Conservation (phyloP, 2,329 filamentous ascomycete species). For the Xylariaceae sp. region DNA sequence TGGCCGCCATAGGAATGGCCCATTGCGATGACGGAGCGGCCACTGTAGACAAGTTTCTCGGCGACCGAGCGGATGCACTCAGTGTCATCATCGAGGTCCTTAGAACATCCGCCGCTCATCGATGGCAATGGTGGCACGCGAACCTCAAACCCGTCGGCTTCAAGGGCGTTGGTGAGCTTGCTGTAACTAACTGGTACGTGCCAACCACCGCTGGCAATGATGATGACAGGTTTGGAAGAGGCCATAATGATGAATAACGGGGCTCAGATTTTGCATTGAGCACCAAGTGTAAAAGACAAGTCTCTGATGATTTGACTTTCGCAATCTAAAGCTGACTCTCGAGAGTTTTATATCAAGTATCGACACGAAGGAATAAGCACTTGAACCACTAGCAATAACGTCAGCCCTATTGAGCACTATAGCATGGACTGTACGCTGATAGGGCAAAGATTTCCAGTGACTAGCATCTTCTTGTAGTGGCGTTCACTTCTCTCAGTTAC, state of each 20-base stretch:
- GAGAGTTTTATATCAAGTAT: too few relatives aligned
- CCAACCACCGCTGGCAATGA: constrained; percentile 7
- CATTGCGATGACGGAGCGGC: constrained; percentile 13
- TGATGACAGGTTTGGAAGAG: neutral
- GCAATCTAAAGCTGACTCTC: too few relatives aligned
- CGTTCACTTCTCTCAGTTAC: too few relatives aligned
- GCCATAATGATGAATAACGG: neutral
- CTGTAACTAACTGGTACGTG: constrained; percentile 7
- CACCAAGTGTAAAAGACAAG: too few relatives aligned
- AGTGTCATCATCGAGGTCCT: constrained; percentile 15
- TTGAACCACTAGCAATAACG: neutral
- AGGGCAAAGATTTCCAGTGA: too few relatives aligned
- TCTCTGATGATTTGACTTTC: too few relatives aligned
- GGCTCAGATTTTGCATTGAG: too few relatives aligned
- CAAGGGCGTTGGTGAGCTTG: constrained; percentile 5
- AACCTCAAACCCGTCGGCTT: constrained; percentile 6
- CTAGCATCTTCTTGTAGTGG: too few relatives aligned
- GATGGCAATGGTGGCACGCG: constrained; percentile 7
- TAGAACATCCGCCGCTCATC: constrained; percentile 11
- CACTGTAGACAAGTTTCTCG: constrained; percentile 12
- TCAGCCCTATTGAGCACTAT: neutral
- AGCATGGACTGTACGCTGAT: too few relatives aligned
- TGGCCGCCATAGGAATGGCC: constrained; percentile 24
- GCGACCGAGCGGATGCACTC: constrained; percentile 14
- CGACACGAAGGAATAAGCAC: too few relatives aligned